Evolutionary conservation across 768 basidiomycete species (phyloP).

Genomic region (Boletus rubescentipes): DNA sequence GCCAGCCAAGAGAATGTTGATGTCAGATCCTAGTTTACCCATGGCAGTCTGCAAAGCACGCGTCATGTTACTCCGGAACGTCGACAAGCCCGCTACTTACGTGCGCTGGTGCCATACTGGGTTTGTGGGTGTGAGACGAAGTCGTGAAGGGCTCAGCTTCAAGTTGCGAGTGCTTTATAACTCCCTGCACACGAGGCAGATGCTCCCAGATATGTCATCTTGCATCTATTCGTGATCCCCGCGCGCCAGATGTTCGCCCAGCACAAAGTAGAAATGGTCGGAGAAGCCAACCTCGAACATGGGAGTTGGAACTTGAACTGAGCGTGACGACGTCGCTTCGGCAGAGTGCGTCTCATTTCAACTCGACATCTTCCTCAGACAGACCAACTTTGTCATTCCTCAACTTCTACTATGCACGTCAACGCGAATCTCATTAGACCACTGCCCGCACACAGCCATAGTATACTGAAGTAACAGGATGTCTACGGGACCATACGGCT

Average conservation of each 20-base stretch:
- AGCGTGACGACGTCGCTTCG: too few species aligned
- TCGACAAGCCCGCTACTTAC: constrained; percentile 7
- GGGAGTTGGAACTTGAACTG: too few species aligned
- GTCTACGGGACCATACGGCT: too few species aligned
- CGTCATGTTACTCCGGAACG: neutral
- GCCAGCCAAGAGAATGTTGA: constrained; percentile 24
- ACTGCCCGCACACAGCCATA: too few species aligned
- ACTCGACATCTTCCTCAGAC: too few species aligned
- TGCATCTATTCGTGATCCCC: neutral
- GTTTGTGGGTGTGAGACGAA: neutral
- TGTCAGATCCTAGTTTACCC: neutral
- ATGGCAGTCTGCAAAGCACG: neutral
- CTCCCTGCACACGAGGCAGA: constrained; percentile 21
- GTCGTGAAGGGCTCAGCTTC: neutral
- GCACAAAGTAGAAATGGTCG: neutral
- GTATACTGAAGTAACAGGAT: too few species aligned
- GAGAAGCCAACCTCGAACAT: neutral
- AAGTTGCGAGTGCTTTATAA: constrained; percentile 1
- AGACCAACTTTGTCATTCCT: too few species aligned
- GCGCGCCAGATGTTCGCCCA: neutral
- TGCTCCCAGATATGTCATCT: constrained; percentile 18
- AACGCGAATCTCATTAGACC: too few species aligned
- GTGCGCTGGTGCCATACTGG: neutral
- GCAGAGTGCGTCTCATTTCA: too few species aligned
- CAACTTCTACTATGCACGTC: too few species aligned